phyloP scores from a whole-genome alignment of 2,329 filamentous ascomycete species.

The Aphanocladium album region DNA sequence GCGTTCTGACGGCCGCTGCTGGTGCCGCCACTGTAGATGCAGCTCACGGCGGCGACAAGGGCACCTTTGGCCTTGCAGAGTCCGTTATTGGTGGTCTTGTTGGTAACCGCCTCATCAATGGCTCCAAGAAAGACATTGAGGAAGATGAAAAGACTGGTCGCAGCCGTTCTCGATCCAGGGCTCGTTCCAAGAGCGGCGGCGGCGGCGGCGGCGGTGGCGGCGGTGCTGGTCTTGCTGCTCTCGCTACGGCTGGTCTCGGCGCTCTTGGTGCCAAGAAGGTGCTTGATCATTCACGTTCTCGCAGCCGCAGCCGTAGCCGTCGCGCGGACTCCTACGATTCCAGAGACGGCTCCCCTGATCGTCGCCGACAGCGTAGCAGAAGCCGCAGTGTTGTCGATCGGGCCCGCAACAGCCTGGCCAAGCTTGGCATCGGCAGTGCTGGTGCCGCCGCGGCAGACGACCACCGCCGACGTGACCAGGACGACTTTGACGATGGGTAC shows the following conservation, averaged over 20 bases:
- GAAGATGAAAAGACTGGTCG: constrained; percentile 55
- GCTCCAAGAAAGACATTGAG: constrained; percentile 62
- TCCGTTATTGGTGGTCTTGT: constrained; percentile 85
- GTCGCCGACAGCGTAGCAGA: constrained; percentile 43
- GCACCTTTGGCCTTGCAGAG: constrained; percentile 79
- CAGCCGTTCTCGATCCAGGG: constrained; percentile 64
- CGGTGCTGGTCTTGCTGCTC: constrained; percentile 55
- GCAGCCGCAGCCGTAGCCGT: constrained; percentile 50
- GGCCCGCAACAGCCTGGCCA: constrained; percentile 56
- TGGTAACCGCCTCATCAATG: constrained; percentile 80
- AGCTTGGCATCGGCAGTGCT: constrained; percentile 53
- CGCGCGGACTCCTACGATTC: constrained; percentile 43
- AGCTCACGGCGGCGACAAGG: constrained; percentile 65
- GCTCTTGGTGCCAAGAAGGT: constrained; percentile 59
- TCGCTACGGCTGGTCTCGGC: constrained; percentile 58
- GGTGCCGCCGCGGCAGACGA: constrained; percentile 36
- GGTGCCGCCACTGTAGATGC: constrained; percentile 84
- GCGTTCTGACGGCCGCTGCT: constrained; percentile 79
- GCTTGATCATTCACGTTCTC: constrained; percentile 43
- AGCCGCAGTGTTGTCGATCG: constrained; percentile 63
- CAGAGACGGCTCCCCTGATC: constrained; percentile 40
- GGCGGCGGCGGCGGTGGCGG: constrained; percentile 35
- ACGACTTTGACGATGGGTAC: constrained; percentile 40
- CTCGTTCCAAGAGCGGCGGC: constrained; percentile 46
- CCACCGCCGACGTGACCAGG: constrained; percentile 35